Base-by-base conservation (phyloP, 352 stramenopile genomes). In the Albugo laibachii region DNA sequence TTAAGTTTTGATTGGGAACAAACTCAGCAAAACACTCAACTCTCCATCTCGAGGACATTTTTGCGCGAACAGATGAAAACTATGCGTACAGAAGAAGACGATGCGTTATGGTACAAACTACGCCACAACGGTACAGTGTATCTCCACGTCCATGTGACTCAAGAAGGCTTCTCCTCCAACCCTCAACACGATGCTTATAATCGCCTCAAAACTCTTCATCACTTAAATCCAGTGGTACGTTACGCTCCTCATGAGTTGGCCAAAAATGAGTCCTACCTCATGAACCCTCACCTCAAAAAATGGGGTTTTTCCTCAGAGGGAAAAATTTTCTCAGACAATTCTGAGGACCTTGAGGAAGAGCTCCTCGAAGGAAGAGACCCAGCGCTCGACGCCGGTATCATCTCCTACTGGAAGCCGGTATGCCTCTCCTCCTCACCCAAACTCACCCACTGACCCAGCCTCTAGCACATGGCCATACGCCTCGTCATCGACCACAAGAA, bases 381-480 rank as follows among this genome's bases (percentile, higher is more conserved):
- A 11, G 55, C 68, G 35, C 44, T 66, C 20, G 54, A 50, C 10
- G 61, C 54, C 1, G 56, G 53, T 11, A 55, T 77, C 13, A 56
- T 83, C 24, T 69, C 71, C 11, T 86, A 80, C 52, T 87, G 75
- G 75, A 87, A 87, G 42, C 66, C 75, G 6, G 51, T 57, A 49
- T 1, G 38, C 35, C 1, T n/a, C 24, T 16, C 16, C 20, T 47
- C 13, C 5, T 53, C 5, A 31, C 45, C 0, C 13, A n/a, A n/a
- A n/a, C 38, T 46, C 13, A 11, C 5, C 8, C n/a, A 37, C 16
- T 54, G 19, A 38, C 36, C 2, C 11, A 18, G 3, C 20, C 5
- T 15, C 10, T 52, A 57, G 24, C 63, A 70, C 20, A 77, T 69
- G 55, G 73, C 65, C 48, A 63, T 87, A 36, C 62, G 71, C 5